Conservation (phyloP, 1,284 basidiomycete species). For the Rhodotorula sp. region DNA sequence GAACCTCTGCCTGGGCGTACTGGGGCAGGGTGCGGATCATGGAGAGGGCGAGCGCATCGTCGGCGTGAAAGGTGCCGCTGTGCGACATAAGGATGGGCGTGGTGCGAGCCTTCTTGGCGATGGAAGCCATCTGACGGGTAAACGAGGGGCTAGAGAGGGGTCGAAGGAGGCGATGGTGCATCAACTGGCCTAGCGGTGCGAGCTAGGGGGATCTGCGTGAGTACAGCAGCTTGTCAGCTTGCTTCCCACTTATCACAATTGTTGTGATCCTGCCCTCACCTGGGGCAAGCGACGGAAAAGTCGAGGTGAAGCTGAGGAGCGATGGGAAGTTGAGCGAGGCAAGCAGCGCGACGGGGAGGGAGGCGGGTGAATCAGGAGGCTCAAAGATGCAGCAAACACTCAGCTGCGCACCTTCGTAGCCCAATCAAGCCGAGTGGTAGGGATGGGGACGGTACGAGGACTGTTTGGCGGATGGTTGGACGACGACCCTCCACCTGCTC, state of each 20-base stretch:
- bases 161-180: neutral
- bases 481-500: neutral
- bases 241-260: no score
- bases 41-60: conserved; percentile 92
- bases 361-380: no score
- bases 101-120: conserved; percentile 27
- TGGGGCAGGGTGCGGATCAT: conserved; percentile 74
- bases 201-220: no score
- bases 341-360: neutral
- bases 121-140: conserved; percentile 10
- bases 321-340: neutral
- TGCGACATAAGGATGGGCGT: conserved; percentile 12
- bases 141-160: neutral
- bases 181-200: neutral
- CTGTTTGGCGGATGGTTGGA: neutral
- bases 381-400: no score
- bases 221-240: no score
- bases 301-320: neutral
- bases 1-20: conserved; percentile 73
- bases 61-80: conserved; percentile 79
- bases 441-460: no score
- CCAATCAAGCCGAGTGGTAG: no score
- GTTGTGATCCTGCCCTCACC: no score
- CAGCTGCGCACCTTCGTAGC: no score
- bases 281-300: neutral